Evolutionary conservation across 768 basidiomycete species (phyloP), one percentile per base, ranked within the genome.

Genomic region (Lactifluus hygrophoroides): DNA sequence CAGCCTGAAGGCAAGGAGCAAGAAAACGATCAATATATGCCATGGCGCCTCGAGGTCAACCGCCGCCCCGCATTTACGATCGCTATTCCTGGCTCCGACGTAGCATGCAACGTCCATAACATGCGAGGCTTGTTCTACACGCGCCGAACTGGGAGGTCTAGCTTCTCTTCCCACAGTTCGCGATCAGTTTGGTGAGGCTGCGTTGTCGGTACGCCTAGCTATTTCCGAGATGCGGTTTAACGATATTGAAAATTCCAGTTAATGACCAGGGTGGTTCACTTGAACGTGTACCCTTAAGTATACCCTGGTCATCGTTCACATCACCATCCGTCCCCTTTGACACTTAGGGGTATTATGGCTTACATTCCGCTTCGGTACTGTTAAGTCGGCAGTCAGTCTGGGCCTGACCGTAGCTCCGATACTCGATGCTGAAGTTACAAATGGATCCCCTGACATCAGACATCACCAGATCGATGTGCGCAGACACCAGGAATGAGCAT

Each of bases 41-140:
- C 59, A 3, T 19, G 48, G 25, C 37, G 59, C 59, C 59, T 60
- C 59, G 59, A 60, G 59, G 59, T 56, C 54, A 40, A 35, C 38
- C 49, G 23, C 51, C 17, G 48, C 49, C 49, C 54, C 25, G 54
- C 59, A 56, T 60, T 56, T 60, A 56, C n/a, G 59, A 60, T 60
- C 59, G 59, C 28, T 46, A 56, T 56, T 60, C 59, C 59, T 55
- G 52, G 49, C 54, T 60, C 54, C 59, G 59, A 51, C 59, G 43
- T 46, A 35, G 27, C 54, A 56, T 45, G 42, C 37, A 44, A 51
- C 59, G 43, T 56, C 54, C 53, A 46, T 51, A 56, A 55, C 49
- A 55, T 55, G 59, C 54, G 54, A 60, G 59, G 59, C 49, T 45
- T 30, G 27, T 28, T 45, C 35, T 46, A 51, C 48, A 60, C 49